A percentile compares a stretch with the other conserved stretches of the same genome.
These are phyloP conservation scores for Gossypium longicalyx DNA, from an alignment of 345 rosid species.

Conservation along the genomic window DNA sequence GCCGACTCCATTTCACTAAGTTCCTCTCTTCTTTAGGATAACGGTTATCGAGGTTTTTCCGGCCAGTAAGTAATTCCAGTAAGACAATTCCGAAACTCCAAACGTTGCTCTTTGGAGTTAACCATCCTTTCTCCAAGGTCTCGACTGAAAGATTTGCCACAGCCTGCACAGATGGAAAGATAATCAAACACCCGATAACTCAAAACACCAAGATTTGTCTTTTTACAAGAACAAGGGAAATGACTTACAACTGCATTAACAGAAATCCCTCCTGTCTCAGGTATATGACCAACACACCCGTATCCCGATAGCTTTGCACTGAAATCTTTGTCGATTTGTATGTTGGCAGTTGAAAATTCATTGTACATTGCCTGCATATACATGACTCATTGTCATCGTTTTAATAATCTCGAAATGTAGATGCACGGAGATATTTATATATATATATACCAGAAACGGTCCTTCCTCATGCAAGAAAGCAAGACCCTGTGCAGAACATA, in stretches of 20 bases:
- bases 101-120: constrained; percentile 94
- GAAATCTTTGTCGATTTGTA: constrained; percentile 94
- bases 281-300: constrained; percentile 78
- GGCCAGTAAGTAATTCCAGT: constrained; percentile 80
- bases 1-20: constrained; percentile 84
- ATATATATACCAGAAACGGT: constrained; percentile 81
- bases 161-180: constrained; percentile 38
- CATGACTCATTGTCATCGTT: neutral
- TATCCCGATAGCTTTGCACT: constrained; percentile 96
- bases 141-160: constrained; percentile 81
- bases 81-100: constrained; percentile 96
- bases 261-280: constrained; percentile 63
- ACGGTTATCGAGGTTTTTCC: constrained; percentile 75
- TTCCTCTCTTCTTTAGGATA: constrained; percentile 76
- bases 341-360: constrained; percentile 86
- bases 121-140: constrained; percentile 79
- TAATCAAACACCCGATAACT: neutral
- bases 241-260: constrained; percentile 48
- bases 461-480: constrained; percentile 98
- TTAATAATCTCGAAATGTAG: constrained; percentile 1
- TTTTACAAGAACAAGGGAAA: neutral
- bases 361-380: constrained; percentile 88
- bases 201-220: neutral
- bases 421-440: neutral
- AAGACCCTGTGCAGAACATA: constrained; percentile 86